A percentile compares a stretch with the other conserved stretches of the same genome.
Conservation (phyloP, 768 basidiomycete species). For the Boletus vinaceobasis region DNA sequence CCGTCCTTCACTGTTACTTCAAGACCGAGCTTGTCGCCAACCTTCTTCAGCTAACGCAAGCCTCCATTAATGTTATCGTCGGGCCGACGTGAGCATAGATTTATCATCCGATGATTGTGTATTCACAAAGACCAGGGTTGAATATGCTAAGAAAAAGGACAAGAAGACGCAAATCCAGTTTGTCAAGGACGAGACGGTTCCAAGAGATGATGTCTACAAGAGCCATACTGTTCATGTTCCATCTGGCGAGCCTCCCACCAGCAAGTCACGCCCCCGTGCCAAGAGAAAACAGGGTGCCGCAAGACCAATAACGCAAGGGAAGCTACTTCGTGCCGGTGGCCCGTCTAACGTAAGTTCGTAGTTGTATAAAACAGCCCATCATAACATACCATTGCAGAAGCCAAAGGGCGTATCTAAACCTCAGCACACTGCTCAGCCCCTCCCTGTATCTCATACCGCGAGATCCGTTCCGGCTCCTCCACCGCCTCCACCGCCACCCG, state of each 20-base stretch:
- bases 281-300: slow-evolving; percentile 85
- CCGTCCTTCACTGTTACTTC: slow-evolving; percentile 85
- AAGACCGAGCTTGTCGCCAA: slow-evolving; percentile 92
- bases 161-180: slow-evolving; percentile 87
- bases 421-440: slow-evolving; percentile 47
- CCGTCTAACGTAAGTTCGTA: slow-evolving; percentile 51
- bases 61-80: slow-evolving; percentile 67
- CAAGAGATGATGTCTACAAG: slow-evolving; percentile 84
- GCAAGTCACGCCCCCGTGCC: slow-evolving; percentile 78
- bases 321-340: slow-evolving; percentile 73
- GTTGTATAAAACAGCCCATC: neutral
- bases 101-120: neutral
- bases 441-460: slow-evolving; percentile 42
- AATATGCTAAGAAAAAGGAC: slow-evolving; percentile 96
- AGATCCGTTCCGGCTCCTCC: slow-evolving; percentile 23
- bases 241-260: slow-evolving; percentile 81
- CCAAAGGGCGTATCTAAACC: slow-evolving; percentile 35
- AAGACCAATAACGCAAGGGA: slow-evolving; percentile 81
- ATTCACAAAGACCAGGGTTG: slow-evolving; percentile 52
- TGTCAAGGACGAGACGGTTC: slow-evolving; percentile 82
- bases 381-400: slow-evolving; percentile 38
- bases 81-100: slow-evolving; percentile 63
- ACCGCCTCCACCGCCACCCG: slow-evolving; percentile 39
- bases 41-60: slow-evolving; percentile 77
- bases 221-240: slow-evolving; percentile 86